phyloP scores from a whole-genome alignment of 768 basidiomycete genomes.

The Gloeostereum incarnatum region DNA sequence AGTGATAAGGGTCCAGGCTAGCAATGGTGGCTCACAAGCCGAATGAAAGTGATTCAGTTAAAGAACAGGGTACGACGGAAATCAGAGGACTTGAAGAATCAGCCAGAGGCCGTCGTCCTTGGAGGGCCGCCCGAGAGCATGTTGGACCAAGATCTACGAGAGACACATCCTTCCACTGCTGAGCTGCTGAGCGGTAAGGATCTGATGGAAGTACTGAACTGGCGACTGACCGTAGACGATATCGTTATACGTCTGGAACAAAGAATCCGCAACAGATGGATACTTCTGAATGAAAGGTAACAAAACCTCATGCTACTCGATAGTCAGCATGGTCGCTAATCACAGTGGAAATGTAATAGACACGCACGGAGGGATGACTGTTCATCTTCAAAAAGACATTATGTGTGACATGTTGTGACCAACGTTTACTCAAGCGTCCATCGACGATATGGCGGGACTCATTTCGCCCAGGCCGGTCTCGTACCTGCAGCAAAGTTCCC shows the following conservation, averaged over 20 bases:
- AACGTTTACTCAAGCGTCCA: neutral
- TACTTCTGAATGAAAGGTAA: constrained; percentile 56
- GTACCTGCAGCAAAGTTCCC: constrained; percentile 52
- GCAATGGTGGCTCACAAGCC: constrained; percentile 33
- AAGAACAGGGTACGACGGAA: constrained; percentile 56
- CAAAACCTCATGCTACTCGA: too few species aligned
- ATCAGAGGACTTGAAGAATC: constrained; percentile 25
- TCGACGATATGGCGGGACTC: constrained; percentile 46
- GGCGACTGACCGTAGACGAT: constrained; percentile 41
- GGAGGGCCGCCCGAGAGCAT: constrained; percentile 48
- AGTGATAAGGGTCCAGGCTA: neutral
- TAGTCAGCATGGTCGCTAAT: too few species aligned
- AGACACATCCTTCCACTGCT: constrained; percentile 61
- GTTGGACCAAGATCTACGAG: constrained; percentile 45
- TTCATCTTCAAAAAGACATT: too few species aligned
- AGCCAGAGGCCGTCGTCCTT: constrained; percentile 48
- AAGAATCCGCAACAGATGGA: constrained; percentile 44
- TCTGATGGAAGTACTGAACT: constrained; percentile 4
- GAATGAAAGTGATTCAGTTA: constrained; percentile 58
- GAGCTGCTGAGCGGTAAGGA: constrained; percentile 33
- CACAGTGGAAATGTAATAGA: too few species aligned
- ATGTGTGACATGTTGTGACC: neutral
- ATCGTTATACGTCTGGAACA: constrained; percentile 77
- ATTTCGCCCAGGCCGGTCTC: constrained; percentile 54
- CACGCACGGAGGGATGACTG: too few species aligned